Evolutionary conservation across 345 rosid species (phyloP), one percentile per base, ranked within the genome.

Genomic region (Murraya paniculata): DNA sequence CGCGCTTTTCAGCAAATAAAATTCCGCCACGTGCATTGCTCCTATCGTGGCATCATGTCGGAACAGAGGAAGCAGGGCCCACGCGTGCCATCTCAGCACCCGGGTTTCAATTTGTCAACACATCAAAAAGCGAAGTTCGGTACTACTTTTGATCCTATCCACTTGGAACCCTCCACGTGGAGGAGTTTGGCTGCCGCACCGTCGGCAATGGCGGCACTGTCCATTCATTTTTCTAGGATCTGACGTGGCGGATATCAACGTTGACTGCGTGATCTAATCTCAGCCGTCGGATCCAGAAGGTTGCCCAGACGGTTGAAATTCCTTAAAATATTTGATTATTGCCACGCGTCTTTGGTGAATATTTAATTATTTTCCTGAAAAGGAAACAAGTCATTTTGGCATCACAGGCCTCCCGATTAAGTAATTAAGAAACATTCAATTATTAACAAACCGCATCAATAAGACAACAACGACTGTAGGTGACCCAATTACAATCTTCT

Each of bases 1-100:
- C 8, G 18, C 24, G 38, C 73, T 72, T 79, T 24, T 36, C 55
- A 1, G 1, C 80, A 70, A 82, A 57, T 62, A 57, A 38, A 4
- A 3, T 25, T 4, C 5, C 22, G 67, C 84, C 89, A 74, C 82
- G 83, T 79, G 30, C 6, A 1, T 59, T 36, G 25, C 9, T 31
- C 81, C 83, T 7, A 3, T 80, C 71, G 45, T 65, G 77, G 79
- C 65, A 24, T 75, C 69, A 48, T 84, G 90, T 76, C 78, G 86
- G 77, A 74, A 67, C 84, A 69, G 11, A 6, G 79, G 88, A 80
- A 83, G 83, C 88, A 85, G 83, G 78, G 81, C 81, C 89, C 86
- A 80, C 76, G 7, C 0, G 2, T 4, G 79, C 83, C 88, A 78
- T 19, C 71, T 80, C 80, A 79, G 24, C 73, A 22, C 28, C 0